Conservation (phyloP, 208 protist genomes). For the Angomonas deanei region DNA sequence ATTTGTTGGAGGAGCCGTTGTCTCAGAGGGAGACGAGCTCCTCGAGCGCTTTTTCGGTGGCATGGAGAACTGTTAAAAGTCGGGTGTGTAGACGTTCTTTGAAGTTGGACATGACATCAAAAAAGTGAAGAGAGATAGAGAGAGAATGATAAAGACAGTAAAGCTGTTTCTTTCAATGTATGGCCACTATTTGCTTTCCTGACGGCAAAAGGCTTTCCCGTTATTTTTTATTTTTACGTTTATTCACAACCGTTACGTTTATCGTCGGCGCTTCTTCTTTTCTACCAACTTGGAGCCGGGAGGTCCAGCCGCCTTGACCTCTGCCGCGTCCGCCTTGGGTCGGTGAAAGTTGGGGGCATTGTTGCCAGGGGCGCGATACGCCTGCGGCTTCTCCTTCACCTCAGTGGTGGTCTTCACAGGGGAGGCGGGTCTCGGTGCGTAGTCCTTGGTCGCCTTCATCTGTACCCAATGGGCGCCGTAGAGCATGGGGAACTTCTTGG, state of each 20-base stretch:
- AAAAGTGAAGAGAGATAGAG: not conserved
- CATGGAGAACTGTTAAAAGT: too few relatives aligned
- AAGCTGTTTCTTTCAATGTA: too few relatives aligned
- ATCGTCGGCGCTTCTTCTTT: constrained; percentile 32
- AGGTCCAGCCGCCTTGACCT: constrained; percentile 59
- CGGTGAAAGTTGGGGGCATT: constrained; percentile 45
- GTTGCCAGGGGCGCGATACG: constrained; percentile 65
- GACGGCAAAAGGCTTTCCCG: not conserved
- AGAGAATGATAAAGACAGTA: not conserved
- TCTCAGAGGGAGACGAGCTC: not conserved
- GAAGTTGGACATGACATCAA: not conserved
- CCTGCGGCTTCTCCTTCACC: constrained; percentile 59
- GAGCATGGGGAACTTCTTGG: constrained; percentile 61
- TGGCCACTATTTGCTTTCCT: too few relatives aligned
- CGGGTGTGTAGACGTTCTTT: too few relatives aligned
- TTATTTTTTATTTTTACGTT: not conserved
- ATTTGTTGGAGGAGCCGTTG: not conserved
- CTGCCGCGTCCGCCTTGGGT: constrained; percentile 32
- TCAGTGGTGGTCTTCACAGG: constrained; percentile 21
- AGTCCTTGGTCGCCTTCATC: constrained; percentile 26
- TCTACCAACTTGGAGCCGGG: constrained; percentile 50
- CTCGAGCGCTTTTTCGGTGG: not conserved
- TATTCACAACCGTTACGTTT: too few relatives aligned
- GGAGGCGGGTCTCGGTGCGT: constrained; percentile 37
- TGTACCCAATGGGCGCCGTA: constrained; percentile 79